Evolutionary conservation across 2,329 filamentous ascomycete genomes (phyloP), one percentile per base, ranked within the genome.

Genomic region (Hypoxylon sp.): DNA sequence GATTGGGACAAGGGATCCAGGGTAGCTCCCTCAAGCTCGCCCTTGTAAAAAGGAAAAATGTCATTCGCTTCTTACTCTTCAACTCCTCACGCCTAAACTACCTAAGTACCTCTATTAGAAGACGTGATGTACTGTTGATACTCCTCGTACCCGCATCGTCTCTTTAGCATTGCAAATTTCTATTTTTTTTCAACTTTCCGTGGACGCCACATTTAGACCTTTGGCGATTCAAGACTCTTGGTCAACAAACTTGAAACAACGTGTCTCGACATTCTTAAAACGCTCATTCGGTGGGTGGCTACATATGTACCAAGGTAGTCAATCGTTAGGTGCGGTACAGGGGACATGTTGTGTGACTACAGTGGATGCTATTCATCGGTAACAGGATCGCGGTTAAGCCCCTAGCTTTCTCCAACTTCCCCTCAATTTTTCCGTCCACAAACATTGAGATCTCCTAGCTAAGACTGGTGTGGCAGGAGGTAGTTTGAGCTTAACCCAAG

Each of bases 361-460:
- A 30, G 26, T 24, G 28, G 30, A 30, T n/a, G 22, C 14, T 45
- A 26, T 22, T n/a, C 20, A n/a, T 42, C n/a, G 16, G n/a, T 40
- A 16, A 20, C 16, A 18, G n/a, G 33, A 12, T 32, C 18, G 20
- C 50, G 16, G 24, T n/a, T 16, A 28, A 12, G 48, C 20, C 14
- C 32, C 57, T 54, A 11, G 22, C 32, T 50, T 65, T 68, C 59
- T 59, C 71, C 67, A 70, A 69, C 59, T 77, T 70, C 76, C 76
- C 77, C 75, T 77, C 77, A 78, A 77, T 78, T 78, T 70, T 74
- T 78, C 76, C 77, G 75, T 75, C 67, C 55, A 69, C 65, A 22
- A 59, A 49, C 26, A 8, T 18, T 16, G 18, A 28, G 16, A 40
- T 32, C 40, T 40, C 18, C 33, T 49, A 30, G 30, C 16, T 42